Conservation (phyloP, 305 asterid genomes). For the Fraxinus sp. region DNA sequence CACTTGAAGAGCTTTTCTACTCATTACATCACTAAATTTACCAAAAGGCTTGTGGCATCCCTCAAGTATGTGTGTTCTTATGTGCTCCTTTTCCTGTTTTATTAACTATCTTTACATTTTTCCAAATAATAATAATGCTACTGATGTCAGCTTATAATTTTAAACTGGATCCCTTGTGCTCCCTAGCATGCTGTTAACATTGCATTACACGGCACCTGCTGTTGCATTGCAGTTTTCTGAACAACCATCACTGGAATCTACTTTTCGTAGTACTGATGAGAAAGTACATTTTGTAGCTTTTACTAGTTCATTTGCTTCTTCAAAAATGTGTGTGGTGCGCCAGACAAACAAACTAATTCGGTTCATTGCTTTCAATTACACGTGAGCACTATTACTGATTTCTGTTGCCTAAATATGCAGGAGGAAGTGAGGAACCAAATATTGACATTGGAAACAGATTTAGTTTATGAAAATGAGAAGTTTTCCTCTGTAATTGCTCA, state of each 20-base stretch:
- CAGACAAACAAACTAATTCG: not conserved
- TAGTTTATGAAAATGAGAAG: conserved; percentile 54
- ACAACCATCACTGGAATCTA: not conserved
- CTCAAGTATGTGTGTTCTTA: not conserved
- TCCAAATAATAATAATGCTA: not conserved
- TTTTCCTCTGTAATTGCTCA: conserved; percentile 41
- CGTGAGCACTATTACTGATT: conserved; percentile 9
- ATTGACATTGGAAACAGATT: conserved; percentile 52
- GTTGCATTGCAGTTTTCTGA: conserved; percentile 13
- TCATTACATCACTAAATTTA: not conserved
- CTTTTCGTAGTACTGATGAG: not conserved
- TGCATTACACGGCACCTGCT: conserved; percentile 4
- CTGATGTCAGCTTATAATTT: not conserved
- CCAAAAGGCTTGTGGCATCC: not conserved
- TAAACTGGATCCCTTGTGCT: not conserved
- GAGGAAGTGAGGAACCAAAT: conserved; percentile 76
- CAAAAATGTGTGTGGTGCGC: not conserved
- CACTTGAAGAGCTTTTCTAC: not conserved
- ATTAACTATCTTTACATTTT: not conserved
- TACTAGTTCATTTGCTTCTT: not conserved
- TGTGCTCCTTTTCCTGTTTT: not conserved
- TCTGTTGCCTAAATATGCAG: conserved; percentile 41
- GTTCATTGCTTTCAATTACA: not conserved
- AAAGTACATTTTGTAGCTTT: not conserved
- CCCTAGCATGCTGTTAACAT: conserved; percentile 7